Evolutionary conservation across 2,329 filamentous ascomycete genomes (phyloP).

Genomic region (Gnomoniopsis smithogilvyi): DNA sequence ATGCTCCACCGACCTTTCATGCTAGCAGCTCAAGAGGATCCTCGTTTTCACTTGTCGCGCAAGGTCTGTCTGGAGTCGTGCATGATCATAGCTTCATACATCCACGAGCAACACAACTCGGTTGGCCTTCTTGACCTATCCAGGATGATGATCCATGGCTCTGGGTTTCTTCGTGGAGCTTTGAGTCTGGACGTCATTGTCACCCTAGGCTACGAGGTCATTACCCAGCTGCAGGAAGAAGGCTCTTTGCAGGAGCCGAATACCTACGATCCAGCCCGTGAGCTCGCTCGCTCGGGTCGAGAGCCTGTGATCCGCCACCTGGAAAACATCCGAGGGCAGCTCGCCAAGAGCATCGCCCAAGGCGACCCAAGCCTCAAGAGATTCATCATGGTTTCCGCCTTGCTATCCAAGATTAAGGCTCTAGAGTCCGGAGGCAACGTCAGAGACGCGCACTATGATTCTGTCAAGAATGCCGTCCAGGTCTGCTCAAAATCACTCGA

Average conservation of each 20-base stretch:
- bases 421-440: constrained; percentile 2
- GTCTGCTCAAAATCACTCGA: neutral
- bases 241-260: neutral
- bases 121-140: neutral
- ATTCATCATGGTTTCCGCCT: neutral
- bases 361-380: constrained; percentile 7
- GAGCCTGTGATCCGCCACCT: neutral
- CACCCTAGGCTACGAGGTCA: constrained; percentile 5
- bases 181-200: constrained; percentile 7
- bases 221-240: constrained; percentile 10
- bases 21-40: constrained; percentile 20
- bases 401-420: constrained; percentile 4
- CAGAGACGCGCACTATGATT: neutral
- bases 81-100: constrained; percentile 23
- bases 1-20: constrained; percentile 24
- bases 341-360: constrained; percentile 5
- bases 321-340: constrained; percentile 9
- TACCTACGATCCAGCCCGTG: constrained; percentile 1
- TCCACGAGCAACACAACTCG: constrained; percentile 11
- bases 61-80: constrained; percentile 24
- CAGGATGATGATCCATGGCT: neutral
- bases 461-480: neutral
- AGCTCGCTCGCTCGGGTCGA: constrained; percentile 1
- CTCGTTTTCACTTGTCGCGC: constrained; percentile 23
- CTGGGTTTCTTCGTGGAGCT: constrained; percentile 1